Base-by-base conservation (phyloP, 2,329 filamentous ascomycete genomes). In the Dactylellina leptospora region DNA sequence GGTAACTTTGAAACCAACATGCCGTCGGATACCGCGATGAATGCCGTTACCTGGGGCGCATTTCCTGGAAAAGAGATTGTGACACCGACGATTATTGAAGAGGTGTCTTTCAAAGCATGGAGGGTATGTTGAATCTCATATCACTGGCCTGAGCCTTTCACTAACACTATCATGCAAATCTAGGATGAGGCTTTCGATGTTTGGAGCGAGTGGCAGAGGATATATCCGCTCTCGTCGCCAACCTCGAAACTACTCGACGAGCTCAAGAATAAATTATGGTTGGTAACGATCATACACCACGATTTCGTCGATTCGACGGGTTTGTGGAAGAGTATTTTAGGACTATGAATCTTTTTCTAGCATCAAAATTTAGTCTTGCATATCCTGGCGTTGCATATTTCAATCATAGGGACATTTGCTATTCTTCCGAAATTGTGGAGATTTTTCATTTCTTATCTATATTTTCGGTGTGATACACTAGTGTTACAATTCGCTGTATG, bases 51-150 rank as follows among this genome's bases (percentile, higher is more conserved):
- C 0, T 97, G 93, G 93, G 93, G 93, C 55, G 91, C 92, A 0
- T 97, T 97, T 81, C 90, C 91, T 0, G 92, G 92, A 42, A 97
- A 97, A 81, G 93, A 97, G 80, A 97, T 97, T 78, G 86, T 96
- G 66, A 96, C 93, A 20, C 93, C 93, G 2, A 97, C 93, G 1
- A 97, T 97, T 78, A 96, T 97, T 77, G 93, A 97, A 79, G 91
- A 93, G 76, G 91, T 96, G 55, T 95, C 90, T 79, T 97, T 97
- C 84, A 85, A 88, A 74, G 92, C 93, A 5, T 99, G 95, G 95
- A 86, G 88, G 40, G 74, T 64, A 68, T 4, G 47, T 45, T 9
- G 2, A 33, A 4, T 9, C 5, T 18, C 48, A 28, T n/a, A 23
- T 25, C 20, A 6, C 16, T 42, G 10, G n/a, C 3, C 16, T 27